A percentile compares a stretch with the other conserved stretches of the same genome.
Conservation (phyloP, 2,329 filamentous ascomycete genomes). For the Paecilomyces sp. region DNA sequence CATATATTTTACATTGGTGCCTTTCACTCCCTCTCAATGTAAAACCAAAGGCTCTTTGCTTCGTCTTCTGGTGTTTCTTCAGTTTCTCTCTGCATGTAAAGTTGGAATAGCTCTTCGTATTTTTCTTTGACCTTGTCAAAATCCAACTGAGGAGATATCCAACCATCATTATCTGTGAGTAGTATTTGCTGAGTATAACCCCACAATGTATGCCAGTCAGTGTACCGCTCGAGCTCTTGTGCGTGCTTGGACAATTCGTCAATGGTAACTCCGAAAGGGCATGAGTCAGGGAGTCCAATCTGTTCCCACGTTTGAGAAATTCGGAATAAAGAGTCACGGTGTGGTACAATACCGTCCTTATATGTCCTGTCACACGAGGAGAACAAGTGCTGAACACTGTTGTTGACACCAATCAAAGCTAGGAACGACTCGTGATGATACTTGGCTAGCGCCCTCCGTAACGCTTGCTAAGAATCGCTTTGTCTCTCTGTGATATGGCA, state of each 20-base stretch:
- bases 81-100: conserved; percentile 7
- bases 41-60: conserved; percentile 9
- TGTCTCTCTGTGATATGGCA: conserved; percentile 9
- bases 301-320: conserved; percentile 5
- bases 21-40: conserved; percentile 2
- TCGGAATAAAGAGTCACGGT: conserved; percentile 7
- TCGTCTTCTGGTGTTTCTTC: conserved; percentile 6
- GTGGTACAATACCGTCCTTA: conserved; percentile 9
- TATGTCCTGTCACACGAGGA: conserved; percentile 4
- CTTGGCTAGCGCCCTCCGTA: conserved; percentile 13
- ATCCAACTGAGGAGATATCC: conserved; percentile 11
- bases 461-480: conserved; percentile 12
- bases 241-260: conserved; percentile 6
- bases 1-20: too few species aligned
- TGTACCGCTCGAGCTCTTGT: conserved; percentile 6
- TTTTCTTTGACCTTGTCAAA: conserved; percentile 8
- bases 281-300: conserved; percentile 1
- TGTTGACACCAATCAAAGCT: conserved; percentile 6
- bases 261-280: conserved; percentile 3
- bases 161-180: conserved; percentile 12
- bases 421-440: conserved; percentile 8
- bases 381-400: conserved; percentile 4
- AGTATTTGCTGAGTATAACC: conserved; percentile 11
- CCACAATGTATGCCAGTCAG: conserved; percentile 9
- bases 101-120: conserved; percentile 8